Conservation (phyloP, 2,329 filamentous ascomycete genomes). For the Talaromyces funiculosus region DNA sequence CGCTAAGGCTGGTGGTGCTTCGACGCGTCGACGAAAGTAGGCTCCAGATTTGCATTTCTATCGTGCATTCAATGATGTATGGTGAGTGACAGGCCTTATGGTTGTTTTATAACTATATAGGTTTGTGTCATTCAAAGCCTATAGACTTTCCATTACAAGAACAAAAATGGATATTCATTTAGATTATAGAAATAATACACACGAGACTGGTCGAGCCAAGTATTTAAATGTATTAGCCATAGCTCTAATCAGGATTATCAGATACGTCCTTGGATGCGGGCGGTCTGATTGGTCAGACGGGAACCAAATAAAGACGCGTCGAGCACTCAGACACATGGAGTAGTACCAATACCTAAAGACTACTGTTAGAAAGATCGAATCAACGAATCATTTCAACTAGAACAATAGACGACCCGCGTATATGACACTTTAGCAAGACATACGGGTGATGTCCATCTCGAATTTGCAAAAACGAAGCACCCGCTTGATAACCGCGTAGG, state of each 20-base stretch:
- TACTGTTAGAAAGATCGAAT: too few species aligned
- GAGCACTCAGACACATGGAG: neutral
- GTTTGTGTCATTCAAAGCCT: neutral
- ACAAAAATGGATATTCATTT: neutral
- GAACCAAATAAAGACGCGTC: conserved; percentile 13
- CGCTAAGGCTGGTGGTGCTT: conserved; percentile 25
- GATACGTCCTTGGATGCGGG: neutral
- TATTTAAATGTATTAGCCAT: too few species aligned
- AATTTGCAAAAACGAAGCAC: neutral
- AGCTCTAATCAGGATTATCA: too few species aligned
- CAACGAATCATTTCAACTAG: neutral
- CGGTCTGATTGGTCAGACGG: conserved; percentile 8
- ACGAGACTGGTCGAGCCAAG: too few species aligned
- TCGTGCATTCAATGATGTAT: neutral
- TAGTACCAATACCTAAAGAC: neutral
- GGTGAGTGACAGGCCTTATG: too few species aligned
- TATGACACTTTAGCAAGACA: neutral
- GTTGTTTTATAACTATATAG: neutral
- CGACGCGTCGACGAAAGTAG: conserved; percentile 24
- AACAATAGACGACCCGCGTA: neutral
- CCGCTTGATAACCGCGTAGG: neutral
- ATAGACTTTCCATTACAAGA: neutral
- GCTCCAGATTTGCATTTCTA: neutral
- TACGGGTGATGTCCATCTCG: neutral
- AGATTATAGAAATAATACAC: neutral